Conservation (phyloP, 371 early-diverging fungal genomes). For the Actinomortierella wolfii region DNA sequence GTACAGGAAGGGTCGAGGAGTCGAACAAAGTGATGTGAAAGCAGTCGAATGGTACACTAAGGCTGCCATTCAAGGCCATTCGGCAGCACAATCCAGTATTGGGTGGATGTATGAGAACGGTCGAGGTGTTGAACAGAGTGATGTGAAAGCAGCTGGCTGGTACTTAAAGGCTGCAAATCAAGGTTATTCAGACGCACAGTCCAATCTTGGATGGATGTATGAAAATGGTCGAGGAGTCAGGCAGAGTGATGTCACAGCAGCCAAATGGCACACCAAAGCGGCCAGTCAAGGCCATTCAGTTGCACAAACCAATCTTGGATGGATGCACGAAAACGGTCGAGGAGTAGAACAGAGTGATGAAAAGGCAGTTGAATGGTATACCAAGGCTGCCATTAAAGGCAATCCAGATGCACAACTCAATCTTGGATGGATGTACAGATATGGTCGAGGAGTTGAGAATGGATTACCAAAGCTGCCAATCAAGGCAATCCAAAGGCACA, state of each 20-base stretch:
- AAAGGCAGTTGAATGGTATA: conserved; percentile 75
- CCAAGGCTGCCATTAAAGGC: conserved; percentile 64
- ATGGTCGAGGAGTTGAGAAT: conserved; percentile 75
- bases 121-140: too few species aligned
- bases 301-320: conserved; percentile 80
- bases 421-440: conserved; percentile 77
- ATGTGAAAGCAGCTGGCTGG: conserved; percentile 62
- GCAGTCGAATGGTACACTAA: conserved; percentile 62
- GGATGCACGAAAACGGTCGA: conserved; percentile 85
- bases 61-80: conserved; percentile 65
- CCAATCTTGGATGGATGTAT: conserved; percentile 76
- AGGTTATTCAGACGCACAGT: conserved; percentile 47
- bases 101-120: too few species aligned
- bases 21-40: too few species aligned
- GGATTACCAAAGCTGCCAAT: conserved; percentile 78
- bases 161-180: conserved; percentile 66
- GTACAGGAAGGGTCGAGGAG: too few species aligned
- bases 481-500: conserved; percentile 88
- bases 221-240: conserved; percentile 84
- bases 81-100: conserved; percentile 35
- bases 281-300: conserved; percentile 78
- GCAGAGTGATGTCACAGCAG: conserved; percentile 64
- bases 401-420: conserved; percentile 82
- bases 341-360: conserved; percentile 66
- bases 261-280: conserved; percentile 80